These are phyloP conservation scores for Leccinum barrowsii DNA, from an alignment of 768 basidiomycete genomes.

Conservation along the genomic window DNA sequence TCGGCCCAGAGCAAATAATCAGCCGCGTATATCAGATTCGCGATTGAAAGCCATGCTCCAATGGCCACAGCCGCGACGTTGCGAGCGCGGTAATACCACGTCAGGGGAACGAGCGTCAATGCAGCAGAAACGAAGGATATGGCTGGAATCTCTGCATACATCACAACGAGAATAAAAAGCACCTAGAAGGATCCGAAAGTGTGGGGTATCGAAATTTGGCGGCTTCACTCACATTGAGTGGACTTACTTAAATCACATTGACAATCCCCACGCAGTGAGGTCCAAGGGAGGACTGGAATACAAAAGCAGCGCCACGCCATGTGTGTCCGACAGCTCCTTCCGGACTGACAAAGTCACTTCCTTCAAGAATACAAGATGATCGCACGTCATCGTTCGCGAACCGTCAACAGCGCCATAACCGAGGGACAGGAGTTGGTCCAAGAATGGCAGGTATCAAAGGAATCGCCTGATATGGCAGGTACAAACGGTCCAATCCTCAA, in stretches of 20 bases:
- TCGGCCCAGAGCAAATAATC: slow-evolving; percentile 59
- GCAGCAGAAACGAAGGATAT: slow-evolving; percentile 45
- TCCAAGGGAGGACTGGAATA: slow-evolving; percentile 6
- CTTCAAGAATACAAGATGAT: slow-evolving; percentile 26
- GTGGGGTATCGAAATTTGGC: slow-evolving; percentile 13
- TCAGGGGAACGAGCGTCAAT: slow-evolving; percentile 37
- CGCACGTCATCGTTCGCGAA: slow-evolving; percentile 4
- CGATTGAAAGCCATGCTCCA: slow-evolving; percentile 47
- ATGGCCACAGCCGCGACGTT: slow-evolving; percentile 48
- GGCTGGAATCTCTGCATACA: slow-evolving; percentile 33
- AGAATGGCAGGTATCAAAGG: slow-evolving; percentile 26
- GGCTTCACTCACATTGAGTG: not conserved
- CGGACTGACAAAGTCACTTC: slow-evolving; percentile 20
- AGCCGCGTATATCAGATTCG: slow-evolving; percentile 49
- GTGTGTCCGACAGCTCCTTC: not conserved
- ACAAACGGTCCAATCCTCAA: slow-evolving; percentile 8
- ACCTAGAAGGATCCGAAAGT: slow-evolving; percentile 2
- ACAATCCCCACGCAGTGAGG: not conserved
- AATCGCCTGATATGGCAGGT: slow-evolving; percentile 29
- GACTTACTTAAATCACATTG: slow-evolving; percentile 15
- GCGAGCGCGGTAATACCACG: slow-evolving; percentile 39
- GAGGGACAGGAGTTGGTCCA: slow-evolving; percentile 16
- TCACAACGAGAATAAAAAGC: slow-evolving; percentile 10
- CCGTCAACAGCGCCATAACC: not conserved
- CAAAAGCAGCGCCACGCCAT: slow-evolving; percentile 10